These are phyloP conservation scores for Sanghuangporus sanghuang DNA, from an alignment of 1,284 basidiomycete species.

Conservation along the genomic window DNA sequence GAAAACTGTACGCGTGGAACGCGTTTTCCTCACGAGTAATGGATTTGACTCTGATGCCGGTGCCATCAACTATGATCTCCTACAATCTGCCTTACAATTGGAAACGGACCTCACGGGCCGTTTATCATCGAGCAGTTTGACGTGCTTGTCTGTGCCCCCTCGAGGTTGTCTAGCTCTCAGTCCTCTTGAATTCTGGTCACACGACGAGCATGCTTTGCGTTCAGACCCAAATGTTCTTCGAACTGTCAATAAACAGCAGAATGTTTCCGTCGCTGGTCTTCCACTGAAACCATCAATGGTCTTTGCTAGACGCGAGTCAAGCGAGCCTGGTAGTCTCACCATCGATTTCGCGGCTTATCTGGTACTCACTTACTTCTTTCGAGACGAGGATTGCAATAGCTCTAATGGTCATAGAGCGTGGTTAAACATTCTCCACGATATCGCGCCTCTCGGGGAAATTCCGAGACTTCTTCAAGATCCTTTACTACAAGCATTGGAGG, in stretches of 20 bases:
- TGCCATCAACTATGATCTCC: conserved; percentile 54
- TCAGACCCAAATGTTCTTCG: conserved; percentile 53
- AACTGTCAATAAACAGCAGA: conserved; percentile 47
- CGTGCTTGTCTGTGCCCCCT: conserved; percentile 44
- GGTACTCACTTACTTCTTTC: conserved; percentile 75
- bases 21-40: conserved; percentile 62
- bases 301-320: conserved; percentile 58
- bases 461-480: conserved; percentile 51
- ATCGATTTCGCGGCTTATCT: conserved; percentile 66
- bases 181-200: conserved; percentile 69
- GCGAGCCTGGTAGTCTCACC: conserved; percentile 42
- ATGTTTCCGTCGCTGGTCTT: conserved; percentile 53
- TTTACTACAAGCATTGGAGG: conserved; percentile 65
- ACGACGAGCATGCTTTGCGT: conserved; percentile 48
- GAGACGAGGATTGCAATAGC: conserved; percentile 61
- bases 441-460: conserved; percentile 39
- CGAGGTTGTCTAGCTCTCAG: conserved; percentile 62
- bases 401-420: conserved; percentile 58
- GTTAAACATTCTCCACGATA: conserved; percentile 51
- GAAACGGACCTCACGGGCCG: conserved; percentile 51
- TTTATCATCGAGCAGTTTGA: conserved; percentile 35
- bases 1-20: conserved; percentile 73
- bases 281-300: conserved; percentile 69
- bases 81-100: conserved; percentile 58
- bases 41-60: conserved; percentile 42